A percentile compares a stretch with the other conserved stretches of the same genome.
These are phyloP conservation scores for Parathielavia appendiculata DNA, from an alignment of 495 filamentous ascomycete genomes.

Conservation along the genomic window DNA sequence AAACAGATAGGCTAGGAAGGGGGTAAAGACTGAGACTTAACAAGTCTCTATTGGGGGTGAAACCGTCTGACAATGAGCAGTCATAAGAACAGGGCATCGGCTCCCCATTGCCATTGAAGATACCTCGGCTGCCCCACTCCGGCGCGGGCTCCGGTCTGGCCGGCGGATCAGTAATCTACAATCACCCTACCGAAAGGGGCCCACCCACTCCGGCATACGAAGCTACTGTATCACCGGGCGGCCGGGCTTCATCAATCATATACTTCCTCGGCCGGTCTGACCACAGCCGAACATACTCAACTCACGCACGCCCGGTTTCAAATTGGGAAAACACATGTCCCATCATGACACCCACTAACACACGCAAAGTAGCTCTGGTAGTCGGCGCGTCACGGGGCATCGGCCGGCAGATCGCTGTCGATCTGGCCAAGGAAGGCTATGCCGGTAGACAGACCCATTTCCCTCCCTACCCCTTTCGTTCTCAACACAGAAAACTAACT, in stretches of 20 bases:
- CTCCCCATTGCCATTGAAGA: not conserved
- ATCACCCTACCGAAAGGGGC: too few species aligned
- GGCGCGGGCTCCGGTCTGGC: not conserved
- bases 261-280: not conserved
- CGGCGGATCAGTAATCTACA: slow-evolving; percentile 24
- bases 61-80: too few species aligned
- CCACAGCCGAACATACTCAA: not conserved
- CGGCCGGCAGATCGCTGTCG: slow-evolving; percentile 71
- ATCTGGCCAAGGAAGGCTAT: slow-evolving; percentile 66
- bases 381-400: slow-evolving; percentile 75
- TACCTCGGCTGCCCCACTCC: slow-evolving; percentile 17
- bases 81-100: not conserved
- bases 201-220: not conserved
- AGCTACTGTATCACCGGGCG: not conserved
- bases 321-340: not conserved
- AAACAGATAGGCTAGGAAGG: too few species aligned
- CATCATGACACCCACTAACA: slow-evolving; percentile 13
- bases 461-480: not conserved
- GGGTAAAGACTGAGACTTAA: too few species aligned
- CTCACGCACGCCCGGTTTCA: not conserved
- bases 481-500: not conserved
- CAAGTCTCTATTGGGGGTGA: too few species aligned
- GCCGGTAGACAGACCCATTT: slow-evolving; percentile 44
- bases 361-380: slow-evolving; percentile 55
- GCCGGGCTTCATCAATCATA: not conserved